Evolutionary conservation across 352 stramenopile genomes (phyloP).

Genomic region (Globisporangium emineosum): DNA sequence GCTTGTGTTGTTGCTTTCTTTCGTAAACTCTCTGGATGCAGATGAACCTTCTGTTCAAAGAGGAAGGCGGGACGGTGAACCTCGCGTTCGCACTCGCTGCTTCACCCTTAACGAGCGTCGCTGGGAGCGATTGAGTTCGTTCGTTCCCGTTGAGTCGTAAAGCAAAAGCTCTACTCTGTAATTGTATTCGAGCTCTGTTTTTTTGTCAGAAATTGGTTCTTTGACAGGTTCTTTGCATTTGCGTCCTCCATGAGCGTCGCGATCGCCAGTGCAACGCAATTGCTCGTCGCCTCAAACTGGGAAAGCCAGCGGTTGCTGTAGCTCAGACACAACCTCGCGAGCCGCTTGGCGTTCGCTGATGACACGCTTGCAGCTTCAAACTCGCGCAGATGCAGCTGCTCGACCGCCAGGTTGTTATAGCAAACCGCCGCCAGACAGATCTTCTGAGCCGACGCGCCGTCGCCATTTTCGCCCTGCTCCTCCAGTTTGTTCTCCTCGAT

Average conservation of each 20-base stretch:
- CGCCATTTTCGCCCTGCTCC: constrained; percentile 23
- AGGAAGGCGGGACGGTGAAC: constrained; percentile 26
- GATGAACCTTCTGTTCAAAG: constrained; percentile 33
- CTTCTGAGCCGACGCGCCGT: constrained; percentile 76
- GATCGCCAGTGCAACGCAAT: constrained; percentile 61
- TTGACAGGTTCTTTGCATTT: constrained; percentile 17
- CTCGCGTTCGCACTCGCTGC: neutral
- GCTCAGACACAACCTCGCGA: constrained; percentile 88
- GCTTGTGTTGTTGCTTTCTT: neutral
- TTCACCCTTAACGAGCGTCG: neutral
- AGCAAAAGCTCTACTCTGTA: neutral
- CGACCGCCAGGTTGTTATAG: constrained; percentile 93
- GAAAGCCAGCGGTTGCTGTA: constrained; percentile 90
- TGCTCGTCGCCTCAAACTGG: constrained; percentile 87
- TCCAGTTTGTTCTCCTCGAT: constrained; percentile 89
- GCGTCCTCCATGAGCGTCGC: constrained; percentile 67
- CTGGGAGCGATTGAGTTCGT: neutral
- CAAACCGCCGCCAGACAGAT: constrained; percentile 87
- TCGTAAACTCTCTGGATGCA: neutral
- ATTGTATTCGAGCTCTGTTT: neutral
- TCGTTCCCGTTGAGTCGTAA: neutral
- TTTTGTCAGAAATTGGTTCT: neutral
- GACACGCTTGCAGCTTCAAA: constrained; percentile 74
- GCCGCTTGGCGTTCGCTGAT: constrained; percentile 82
- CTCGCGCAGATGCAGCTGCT: constrained; percentile 84